phyloP scores from a whole-genome alignment of 2,329 filamentous ascomycete species.

The Cercospora berteroae region DNA sequence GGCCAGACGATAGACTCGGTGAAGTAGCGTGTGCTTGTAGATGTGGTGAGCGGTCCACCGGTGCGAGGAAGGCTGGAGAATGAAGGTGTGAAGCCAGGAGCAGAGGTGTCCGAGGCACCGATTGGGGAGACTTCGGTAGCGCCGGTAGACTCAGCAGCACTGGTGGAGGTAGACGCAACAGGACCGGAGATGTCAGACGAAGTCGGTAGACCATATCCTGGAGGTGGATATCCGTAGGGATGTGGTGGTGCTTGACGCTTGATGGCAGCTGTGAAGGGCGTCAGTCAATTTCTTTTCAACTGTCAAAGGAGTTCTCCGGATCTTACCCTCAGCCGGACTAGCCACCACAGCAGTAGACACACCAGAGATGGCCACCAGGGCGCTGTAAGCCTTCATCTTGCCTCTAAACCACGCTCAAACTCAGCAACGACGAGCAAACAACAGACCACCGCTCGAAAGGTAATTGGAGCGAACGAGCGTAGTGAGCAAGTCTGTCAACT shows the following conservation, averaged over 20 bases:
- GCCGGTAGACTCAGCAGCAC: background rate
- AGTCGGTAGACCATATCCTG: conserved; percentile 11
- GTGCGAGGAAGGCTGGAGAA: background rate
- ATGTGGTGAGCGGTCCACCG: background rate
- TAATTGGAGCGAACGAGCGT: background rate
- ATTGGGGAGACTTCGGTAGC: conserved; percentile 15
- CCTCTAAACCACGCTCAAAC: background rate
- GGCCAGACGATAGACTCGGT: background rate
- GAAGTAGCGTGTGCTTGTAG: conserved; percentile 6
- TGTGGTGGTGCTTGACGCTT: background rate
- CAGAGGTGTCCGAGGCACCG: conserved; percentile 6
- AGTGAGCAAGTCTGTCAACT: background rate
- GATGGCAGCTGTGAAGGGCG: background rate
- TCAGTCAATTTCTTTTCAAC: background rate
- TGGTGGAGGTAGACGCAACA: conserved; percentile 3
- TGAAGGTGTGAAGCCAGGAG: conserved; percentile 3
- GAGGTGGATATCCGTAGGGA: conserved; percentile 9
- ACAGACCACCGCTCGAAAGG: background rate
- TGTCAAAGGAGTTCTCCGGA: background rate
- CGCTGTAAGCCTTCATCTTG: conserved; percentile 8
- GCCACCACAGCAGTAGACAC: background rate
- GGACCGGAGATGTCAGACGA: conserved; percentile 6
- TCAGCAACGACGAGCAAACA: background rate
- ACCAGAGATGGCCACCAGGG: background rate
- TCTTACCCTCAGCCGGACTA: background rate